Base-by-base conservation (phyloP, 2,329 filamentous ascomycete genomes). In the Aureobasidium sp. region DNA sequence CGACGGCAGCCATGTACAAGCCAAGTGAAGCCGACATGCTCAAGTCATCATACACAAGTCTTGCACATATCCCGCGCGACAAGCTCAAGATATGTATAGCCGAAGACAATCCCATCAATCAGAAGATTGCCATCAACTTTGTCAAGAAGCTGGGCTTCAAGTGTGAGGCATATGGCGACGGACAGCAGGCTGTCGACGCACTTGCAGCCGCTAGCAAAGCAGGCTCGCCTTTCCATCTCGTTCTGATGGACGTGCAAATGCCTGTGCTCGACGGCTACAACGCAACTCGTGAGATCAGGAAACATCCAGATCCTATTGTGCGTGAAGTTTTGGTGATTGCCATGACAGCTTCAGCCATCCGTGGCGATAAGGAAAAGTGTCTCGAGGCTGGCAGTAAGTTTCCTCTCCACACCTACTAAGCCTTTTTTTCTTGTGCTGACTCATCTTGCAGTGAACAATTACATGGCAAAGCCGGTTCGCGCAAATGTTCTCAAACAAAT, bases 171-270 rank as follows among this genome's bases (percentile, higher is more conserved):
- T 96, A 90, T 64, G 88, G 89, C 58, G 94, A 97, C 65, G 91
- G 91, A 0, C 78, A 86, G 57, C 88, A 90, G 70, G 90, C 90
- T 0, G 86, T 95, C 12, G 87, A 95, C 62, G 90, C 88, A 0
- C 72, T 96, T n/a, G 83, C 85, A 7, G 74, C 80, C 47, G 86
- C 84, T 57, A 85, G 86, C 3, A 76, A 73, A 39, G 84, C 87
- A 57, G 85, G 84, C 1, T 75, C 75, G 7, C 90, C 90, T 0
- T 96, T 94, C 70, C 90, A 96, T 63, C 79, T 96, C 27, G 85
- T 95, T 35, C 78, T 96, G 39, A 96, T 96, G 90, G 90, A 96
- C 66, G 89, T 95, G 3, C 90, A 95, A 70, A 96, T 96, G 90
- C 90, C 90, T 0, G 83, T 94, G 3, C 79, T 95, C 7, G 90